Conservation (phyloP, 768 basidiomycete species). For the Mycena crocata region DNA sequence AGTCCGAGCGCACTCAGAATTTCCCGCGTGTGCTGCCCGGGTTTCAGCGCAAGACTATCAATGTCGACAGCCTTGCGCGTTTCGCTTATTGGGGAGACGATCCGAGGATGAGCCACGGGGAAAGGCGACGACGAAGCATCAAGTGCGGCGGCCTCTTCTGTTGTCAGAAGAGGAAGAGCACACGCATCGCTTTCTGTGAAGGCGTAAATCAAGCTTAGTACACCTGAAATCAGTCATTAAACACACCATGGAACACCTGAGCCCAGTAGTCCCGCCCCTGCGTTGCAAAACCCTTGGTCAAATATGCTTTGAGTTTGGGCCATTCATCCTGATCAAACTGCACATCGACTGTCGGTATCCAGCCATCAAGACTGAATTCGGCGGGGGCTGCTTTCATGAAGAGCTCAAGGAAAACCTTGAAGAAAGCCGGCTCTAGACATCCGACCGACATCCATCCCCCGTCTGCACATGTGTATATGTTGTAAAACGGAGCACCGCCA, state of each 20-base stretch:
- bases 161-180: slow-evolving; percentile 73
- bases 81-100: slow-evolving; percentile 45
- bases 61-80: slow-evolving; percentile 13
- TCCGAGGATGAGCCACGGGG: slow-evolving; percentile 65
- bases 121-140: slow-evolving; percentile 49
- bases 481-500: slow-evolving; percentile 84
- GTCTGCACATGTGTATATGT: slow-evolving; percentile 77
- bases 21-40: slow-evolving; percentile 66
- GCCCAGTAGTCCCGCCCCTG: slow-evolving; percentile 78
- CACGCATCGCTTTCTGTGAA: slow-evolving; percentile 77
- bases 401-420: slow-evolving; percentile 64
- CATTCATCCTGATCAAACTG: slow-evolving; percentile 64
- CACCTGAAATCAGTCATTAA: neutral
- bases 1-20: slow-evolving; percentile 66
- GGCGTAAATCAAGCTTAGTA: neutral
- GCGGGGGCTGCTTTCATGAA: slow-evolving; percentile 64
- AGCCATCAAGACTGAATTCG: slow-evolving; percentile 59
- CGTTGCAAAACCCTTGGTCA: slow-evolving; percentile 72
- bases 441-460: slow-evolving; percentile 82
- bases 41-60: slow-evolving; percentile 44
- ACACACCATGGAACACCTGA: slow-evolving; percentile 70
- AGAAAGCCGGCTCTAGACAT: slow-evolving; percentile 82
- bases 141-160: slow-evolving; percentile 66
- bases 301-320: slow-evolving; percentile 66
- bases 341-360: slow-evolving; percentile 62